These are phyloP conservation scores for Euphrasia arctica DNA, from an alignment of 305 asterid genomes.

Conservation along the genomic window DNA sequence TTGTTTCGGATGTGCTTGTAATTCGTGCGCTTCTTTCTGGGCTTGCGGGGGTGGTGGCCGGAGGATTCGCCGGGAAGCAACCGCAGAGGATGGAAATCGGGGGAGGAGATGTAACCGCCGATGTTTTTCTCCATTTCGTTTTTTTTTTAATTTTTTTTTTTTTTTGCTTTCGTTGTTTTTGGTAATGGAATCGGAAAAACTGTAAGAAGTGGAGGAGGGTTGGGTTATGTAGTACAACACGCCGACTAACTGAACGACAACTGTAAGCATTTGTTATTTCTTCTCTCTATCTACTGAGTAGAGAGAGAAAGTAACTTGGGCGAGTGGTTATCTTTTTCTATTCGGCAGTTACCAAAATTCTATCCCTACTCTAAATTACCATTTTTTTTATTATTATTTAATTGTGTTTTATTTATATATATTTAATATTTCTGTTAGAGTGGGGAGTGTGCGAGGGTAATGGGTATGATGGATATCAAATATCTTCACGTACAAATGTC, in stretches of 20 bases:
- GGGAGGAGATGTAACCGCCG: background rate
- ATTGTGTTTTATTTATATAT: no score
- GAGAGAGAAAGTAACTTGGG: constrained; percentile 5
- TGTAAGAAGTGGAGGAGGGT: constrained; percentile 24
- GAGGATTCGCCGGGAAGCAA: background rate
- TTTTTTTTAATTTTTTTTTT: background rate
- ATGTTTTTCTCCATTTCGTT: constrained; percentile 24
- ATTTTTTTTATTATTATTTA: background rate
- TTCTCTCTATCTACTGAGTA: background rate
- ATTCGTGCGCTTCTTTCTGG: constrained; percentile 43
- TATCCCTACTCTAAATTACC: constrained; percentile 16
- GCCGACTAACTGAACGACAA: constrained; percentile 4
- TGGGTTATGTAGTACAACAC: background rate
- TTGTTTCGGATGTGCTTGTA: constrained; percentile 30
- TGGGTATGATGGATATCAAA: no score
- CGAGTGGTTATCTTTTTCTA: constrained; percentile 14
- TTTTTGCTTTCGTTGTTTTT: background rate
- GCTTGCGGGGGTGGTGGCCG: constrained; percentile 15
- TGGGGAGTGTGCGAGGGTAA: no score
- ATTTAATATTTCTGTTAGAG: no score
- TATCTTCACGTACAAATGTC: no score
- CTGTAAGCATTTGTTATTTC: constrained; percentile 3
- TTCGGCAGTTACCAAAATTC: constrained; percentile 24
- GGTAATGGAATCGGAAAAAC: background rate
- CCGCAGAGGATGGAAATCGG: constrained; percentile 22